Evolutionary conservation across 2,329 filamentous ascomycete species (phyloP), one percentile per base, ranked within the genome.

Genomic region (Gnomoniopsis smithogilvyi): DNA sequence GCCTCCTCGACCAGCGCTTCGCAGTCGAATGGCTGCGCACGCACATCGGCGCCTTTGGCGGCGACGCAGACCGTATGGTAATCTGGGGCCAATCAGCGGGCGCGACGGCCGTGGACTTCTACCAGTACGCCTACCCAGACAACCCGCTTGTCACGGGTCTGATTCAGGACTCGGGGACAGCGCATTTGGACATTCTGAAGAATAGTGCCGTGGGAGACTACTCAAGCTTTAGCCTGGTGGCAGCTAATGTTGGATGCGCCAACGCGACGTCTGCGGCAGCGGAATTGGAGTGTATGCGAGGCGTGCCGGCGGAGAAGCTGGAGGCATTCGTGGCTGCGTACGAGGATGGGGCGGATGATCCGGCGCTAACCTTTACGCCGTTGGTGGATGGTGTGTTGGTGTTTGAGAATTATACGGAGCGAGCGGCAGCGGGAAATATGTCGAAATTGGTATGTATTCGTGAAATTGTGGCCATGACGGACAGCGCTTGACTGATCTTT

Each of bases 41-140:
- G 47, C 82, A 84, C 64, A 78, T 83, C 24, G 73, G 65, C 10
- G 67, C 69, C 1, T 85, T 85, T 62, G 80, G 80, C 19, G 82
- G 82, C 17, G 77, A 81, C 60, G 69, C 75, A 1, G 51, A 67
- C 1, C 68, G 69, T n/a, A 79, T 81, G 62, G 73, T 73, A 0
- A 69, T 80, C 19, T 78, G 76, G 65, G 80, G 80, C 14, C 75
- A 80, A 66, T 79, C 77, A 34, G 78, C 80, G 3, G 79, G 80
- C 6, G 63, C 69, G 11, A 61, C 72, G 2, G 67, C 70, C 11
- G 70, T 71, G 0, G 76, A 75, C 43, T 70, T 70, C 63, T 76
- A 75, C 64, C 71, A 69, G 64, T 78, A 73, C 59, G 72, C 73
- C 19, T 78, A 73, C 78, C 53, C 66, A 0, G 58, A 73, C 1